Evolutionary conservation across 768 basidiomycete species (phyloP).

Genomic region (Tylopilus felleus): DNA sequence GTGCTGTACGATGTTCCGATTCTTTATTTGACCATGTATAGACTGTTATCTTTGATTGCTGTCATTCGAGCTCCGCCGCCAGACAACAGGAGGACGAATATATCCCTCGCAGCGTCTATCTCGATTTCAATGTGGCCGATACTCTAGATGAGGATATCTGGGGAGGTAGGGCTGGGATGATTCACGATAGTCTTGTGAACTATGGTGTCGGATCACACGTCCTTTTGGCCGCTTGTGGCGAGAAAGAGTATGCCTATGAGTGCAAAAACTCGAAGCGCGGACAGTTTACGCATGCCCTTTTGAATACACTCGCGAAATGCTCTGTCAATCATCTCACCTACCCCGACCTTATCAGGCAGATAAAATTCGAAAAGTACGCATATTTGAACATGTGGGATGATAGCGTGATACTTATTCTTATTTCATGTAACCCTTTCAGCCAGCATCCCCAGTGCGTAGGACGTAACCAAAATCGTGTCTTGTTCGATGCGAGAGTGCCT

Average conservation of each 20-base stretch:
- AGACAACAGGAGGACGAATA: constrained; percentile 16
- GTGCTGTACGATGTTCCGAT: constrained; percentile 18
- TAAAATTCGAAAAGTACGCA: constrained; percentile 9
- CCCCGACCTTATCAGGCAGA: constrained; percentile 13
- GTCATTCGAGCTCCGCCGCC: constrained; percentile 39
- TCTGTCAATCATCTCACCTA: constrained; percentile 22
- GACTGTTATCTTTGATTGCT: constrained; percentile 49
- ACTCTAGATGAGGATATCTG: constrained; percentile 29
- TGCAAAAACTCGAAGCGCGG: constrained; percentile 11
- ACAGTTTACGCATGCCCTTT: constrained; percentile 25
- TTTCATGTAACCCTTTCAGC: constrained; percentile 2
- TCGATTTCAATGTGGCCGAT: constrained; percentile 2
- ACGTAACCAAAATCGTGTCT: constrained; percentile 1
- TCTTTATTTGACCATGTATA: constrained; percentile 13
- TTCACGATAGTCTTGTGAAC: constrained; percentile 16
- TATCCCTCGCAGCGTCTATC: constrained; percentile 1
- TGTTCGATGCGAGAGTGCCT: constrained; percentile 20
- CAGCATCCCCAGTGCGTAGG: constrained; percentile 33
- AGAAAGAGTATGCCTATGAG: constrained; percentile 33
- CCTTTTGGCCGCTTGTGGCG: constrained; percentile 42
- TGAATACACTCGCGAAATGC: constrained; percentile 8
- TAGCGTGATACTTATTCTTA: background rate
- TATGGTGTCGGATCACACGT: constrained; percentile 37
- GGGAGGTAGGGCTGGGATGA: constrained; percentile 8
- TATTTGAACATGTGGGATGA: background rate